phyloP scores from a whole-genome alignment of 768 basidiomycete species.

The Termitomyces eurrhizus region DNA sequence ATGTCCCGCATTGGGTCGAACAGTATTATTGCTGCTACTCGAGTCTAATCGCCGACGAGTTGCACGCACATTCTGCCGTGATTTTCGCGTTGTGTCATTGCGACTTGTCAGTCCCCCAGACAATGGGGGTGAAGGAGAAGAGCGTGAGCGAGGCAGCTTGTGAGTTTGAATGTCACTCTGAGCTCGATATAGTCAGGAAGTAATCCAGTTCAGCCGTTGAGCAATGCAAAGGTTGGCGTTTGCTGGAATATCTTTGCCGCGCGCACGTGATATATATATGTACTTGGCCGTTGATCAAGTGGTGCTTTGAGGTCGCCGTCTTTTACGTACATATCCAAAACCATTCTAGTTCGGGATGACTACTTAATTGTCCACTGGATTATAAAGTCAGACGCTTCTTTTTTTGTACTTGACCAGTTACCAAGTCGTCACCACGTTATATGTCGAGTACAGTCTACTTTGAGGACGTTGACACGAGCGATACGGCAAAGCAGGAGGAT shows the following conservation, averaged over 20 bases:
- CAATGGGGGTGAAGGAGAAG: conserved; percentile 72
- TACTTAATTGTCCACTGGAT: not conserved
- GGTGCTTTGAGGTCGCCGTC: not conserved
- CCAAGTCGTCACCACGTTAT: conserved; percentile 4
- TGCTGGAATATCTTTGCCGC: not conserved
- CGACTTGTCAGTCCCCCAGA: conserved; percentile 50
- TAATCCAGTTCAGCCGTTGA: not conserved
- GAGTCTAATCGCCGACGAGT: conserved; percentile 34
- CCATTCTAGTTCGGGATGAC: not conserved
- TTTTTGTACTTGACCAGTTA: not conserved
- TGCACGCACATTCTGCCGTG: conserved; percentile 28
- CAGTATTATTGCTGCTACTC: conserved; percentile 18
- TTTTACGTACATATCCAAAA: not conserved
- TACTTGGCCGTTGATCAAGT: conserved; percentile 8
- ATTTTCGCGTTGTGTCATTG: conserved; percentile 40
- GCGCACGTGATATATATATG: conserved; percentile 12
- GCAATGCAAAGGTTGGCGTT: not conserved
- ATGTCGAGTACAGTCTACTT: conserved; percentile 33
- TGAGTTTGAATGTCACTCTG: conserved; percentile 13
- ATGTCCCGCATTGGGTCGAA: conserved; percentile 20
- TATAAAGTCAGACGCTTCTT: conserved; percentile 12
- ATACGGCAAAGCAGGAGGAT: conserved; percentile 11
- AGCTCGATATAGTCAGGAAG: not conserved
- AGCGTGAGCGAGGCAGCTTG: conserved; percentile 78
- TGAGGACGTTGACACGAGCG: conserved; percentile 36